These are phyloP conservation scores for Calonectria naviculata DNA, from an alignment of 2,329 filamentous ascomycete genomes.

Conservation along the genomic window DNA sequence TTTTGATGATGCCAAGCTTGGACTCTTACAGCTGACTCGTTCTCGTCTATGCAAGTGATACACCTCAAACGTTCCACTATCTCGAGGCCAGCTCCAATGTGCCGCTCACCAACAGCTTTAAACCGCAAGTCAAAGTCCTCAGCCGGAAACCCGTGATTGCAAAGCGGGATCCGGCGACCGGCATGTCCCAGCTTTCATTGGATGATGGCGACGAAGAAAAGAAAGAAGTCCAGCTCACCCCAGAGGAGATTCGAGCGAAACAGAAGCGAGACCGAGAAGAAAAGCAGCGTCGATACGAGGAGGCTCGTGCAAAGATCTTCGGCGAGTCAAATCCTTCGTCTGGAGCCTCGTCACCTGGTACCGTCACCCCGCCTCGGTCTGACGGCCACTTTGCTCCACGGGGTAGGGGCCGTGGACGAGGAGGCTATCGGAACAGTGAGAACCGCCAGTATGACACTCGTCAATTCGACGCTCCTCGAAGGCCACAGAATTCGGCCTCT, in stretches of 20 bases:
- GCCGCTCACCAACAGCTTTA: slow-evolving; percentile 75
- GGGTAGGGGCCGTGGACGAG: slow-evolving; percentile 59
- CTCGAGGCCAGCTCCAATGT: slow-evolving; percentile 73
- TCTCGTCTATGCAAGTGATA: slow-evolving; percentile 66
- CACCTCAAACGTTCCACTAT: slow-evolving; percentile 80
- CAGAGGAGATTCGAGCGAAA: slow-evolving; percentile 82
- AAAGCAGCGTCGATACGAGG: slow-evolving; percentile 90
- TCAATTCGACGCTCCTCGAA: slow-evolving; percentile 42
- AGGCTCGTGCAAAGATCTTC: slow-evolving; percentile 88
- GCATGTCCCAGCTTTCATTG: slow-evolving; percentile 57
- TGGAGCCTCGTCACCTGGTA: slow-evolving; percentile 71
- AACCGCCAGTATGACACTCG: slow-evolving; percentile 44
- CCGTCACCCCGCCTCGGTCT: slow-evolving; percentile 65
- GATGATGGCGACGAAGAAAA: slow-evolving; percentile 68
- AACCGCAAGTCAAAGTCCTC: slow-evolving; percentile 84
- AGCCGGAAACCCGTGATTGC: slow-evolving; percentile 81
- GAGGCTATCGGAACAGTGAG: slow-evolving; percentile 43
- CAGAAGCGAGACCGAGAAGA: slow-evolving; percentile 86
- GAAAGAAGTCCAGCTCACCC: slow-evolving; percentile 72
- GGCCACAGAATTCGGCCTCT: slow-evolving; percentile 39
- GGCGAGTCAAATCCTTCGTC: slow-evolving; percentile 69
- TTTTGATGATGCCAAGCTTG: background rate
- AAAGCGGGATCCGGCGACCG: slow-evolving; percentile 65
- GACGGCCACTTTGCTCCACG: slow-evolving; percentile 51
- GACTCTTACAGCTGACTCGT: slow-evolving; percentile 15